phyloP scores from a whole-genome alignment of 345 rosid genomes.

The Adansonia digitata region DNA sequence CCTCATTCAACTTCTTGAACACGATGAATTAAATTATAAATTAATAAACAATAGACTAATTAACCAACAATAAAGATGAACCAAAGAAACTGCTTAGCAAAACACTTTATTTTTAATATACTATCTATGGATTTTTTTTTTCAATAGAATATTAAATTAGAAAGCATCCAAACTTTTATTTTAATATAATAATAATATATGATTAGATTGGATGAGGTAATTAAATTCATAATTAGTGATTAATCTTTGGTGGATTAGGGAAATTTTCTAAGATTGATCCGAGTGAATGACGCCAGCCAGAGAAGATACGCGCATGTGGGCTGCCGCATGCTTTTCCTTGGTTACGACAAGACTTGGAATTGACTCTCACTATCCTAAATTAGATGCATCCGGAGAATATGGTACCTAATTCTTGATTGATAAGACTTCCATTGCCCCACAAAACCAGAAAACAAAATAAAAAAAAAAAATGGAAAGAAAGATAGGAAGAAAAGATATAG shows the following conservation, averaged over 20 bases:
- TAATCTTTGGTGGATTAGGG: not conserved
- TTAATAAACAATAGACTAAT: too few species aligned
- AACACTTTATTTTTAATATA: too few species aligned
- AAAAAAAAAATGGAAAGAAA: too few species aligned
- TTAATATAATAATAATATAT: not conserved
- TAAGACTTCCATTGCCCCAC: not conserved
- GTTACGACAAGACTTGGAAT: not conserved
- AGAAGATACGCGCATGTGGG: not conserved
- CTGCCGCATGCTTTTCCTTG: not conserved
- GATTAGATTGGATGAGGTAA: not conserved
- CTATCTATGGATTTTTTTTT: too few species aligned
- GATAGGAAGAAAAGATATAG: too few species aligned
- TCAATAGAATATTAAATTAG: too few species aligned
- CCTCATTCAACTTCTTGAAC: too few species aligned
- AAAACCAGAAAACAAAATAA: not conserved
- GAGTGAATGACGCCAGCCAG: not conserved
- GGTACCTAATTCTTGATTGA: conserved; percentile 1
- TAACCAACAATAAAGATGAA: too few species aligned
- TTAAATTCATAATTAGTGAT: not conserved
- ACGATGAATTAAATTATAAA: too few species aligned
- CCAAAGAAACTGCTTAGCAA: too few species aligned
- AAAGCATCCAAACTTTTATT: too few species aligned
- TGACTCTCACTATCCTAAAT: not conserved
- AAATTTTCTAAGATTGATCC: not conserved
- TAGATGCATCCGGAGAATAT: conserved; percentile 3